Evolutionary conservation across 371 early-diverging fungal genomes (phyloP), one percentile per base, ranked within the genome.

Genomic region (Lichtheimia ramosa): DNA sequence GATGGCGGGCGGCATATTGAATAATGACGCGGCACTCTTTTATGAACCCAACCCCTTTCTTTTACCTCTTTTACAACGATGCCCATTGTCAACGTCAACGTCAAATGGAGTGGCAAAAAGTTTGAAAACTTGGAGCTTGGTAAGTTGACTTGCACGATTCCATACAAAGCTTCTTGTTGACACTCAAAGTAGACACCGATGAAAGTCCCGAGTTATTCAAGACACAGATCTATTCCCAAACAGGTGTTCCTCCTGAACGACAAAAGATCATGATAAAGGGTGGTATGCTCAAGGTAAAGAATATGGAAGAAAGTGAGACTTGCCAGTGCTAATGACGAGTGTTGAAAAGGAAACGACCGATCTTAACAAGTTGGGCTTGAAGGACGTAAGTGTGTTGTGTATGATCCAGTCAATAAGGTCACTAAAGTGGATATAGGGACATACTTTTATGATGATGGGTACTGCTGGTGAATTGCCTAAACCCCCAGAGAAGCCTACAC

Each of bases 251-350:
- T 54, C 97, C 98, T 18, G 93, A 92, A 27, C 81, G 96, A 42
- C 97, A 97, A 74, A 96, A 95, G 80, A 87, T 97, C 56, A 85
- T 98, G 73, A 82, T 88, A 62, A 97, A 96, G 70, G 99, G 99
- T 51, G 95, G 91, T n/a, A 83, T 89, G 69, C 82, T 97, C 62
- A 97, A 96, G 85, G 94, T 89, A 79, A 59, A 58, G 39, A 63
- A 61, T 8, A n/a, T 34, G 10, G 10, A 34, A 7, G 7, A 28
- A 7, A 28, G 7, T 8, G 34, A 34, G 34, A 8, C 34, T 4
- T 10, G 10, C 34, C 34, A 10, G 6, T 34, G 34, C 10, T 34
- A 34, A 34, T 34, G 15, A 21, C 20, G 34, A 20, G 10, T 34
- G 2, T 5, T n/a, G 39, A 34, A 6, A 65, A 91, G 91, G 93